A percentile compares a stretch with the other conserved stretches of the same genome.
Conservation (phyloP, 495 filamentous ascomycete species). For the Patellaria atrata region DNA sequence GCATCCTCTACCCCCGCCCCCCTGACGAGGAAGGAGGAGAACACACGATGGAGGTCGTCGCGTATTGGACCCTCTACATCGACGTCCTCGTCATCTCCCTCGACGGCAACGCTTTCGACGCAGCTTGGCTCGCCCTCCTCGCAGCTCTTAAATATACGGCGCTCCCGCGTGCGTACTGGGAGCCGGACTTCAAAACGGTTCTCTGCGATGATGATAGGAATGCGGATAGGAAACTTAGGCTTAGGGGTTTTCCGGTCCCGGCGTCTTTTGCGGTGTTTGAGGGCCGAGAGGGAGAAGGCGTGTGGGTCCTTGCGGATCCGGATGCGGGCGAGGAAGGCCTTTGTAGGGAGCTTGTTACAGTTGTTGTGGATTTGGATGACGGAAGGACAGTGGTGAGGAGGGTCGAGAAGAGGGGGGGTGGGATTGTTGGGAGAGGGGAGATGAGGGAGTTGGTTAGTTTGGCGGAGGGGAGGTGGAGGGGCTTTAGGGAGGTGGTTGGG, state of each 20-base stretch:
- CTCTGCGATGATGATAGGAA: constrained; percentile 49
- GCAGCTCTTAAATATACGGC: constrained; percentile 68
- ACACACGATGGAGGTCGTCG: constrained; percentile 46
- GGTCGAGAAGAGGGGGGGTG: constrained; percentile 77
- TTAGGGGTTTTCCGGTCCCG: constrained; percentile 50
- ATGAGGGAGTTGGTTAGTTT: constrained; percentile 39
- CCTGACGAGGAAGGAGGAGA: constrained; percentile 29
- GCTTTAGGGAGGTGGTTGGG: constrained; percentile 29
- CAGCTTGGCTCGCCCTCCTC: constrained; percentile 69
- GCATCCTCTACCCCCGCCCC: constrained; percentile 51
- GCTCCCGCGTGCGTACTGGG: constrained; percentile 75
- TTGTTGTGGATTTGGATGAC: constrained; percentile 52
- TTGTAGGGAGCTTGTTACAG: constrained; percentile 55
- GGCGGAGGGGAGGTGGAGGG: constrained; percentile 40
- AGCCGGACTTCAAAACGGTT: constrained; percentile 62
- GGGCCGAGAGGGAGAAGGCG: constrained; percentile 33
- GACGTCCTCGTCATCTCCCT: constrained; percentile 81
- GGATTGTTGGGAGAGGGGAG: constrained; percentile 38
- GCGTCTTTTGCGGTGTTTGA: constrained; percentile 58
- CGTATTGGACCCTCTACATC: constrained; percentile 91
- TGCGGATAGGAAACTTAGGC: constrained; percentile 36
- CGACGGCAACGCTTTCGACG: constrained; percentile 82
- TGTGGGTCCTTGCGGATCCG: constrained; percentile 73
- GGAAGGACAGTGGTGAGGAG: constrained; percentile 41
- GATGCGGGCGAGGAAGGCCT: constrained; percentile 80